phyloP scores from a whole-genome alignment of 2,329 filamentous ascomycete species.

The Triangularia verruculosa region DNA sequence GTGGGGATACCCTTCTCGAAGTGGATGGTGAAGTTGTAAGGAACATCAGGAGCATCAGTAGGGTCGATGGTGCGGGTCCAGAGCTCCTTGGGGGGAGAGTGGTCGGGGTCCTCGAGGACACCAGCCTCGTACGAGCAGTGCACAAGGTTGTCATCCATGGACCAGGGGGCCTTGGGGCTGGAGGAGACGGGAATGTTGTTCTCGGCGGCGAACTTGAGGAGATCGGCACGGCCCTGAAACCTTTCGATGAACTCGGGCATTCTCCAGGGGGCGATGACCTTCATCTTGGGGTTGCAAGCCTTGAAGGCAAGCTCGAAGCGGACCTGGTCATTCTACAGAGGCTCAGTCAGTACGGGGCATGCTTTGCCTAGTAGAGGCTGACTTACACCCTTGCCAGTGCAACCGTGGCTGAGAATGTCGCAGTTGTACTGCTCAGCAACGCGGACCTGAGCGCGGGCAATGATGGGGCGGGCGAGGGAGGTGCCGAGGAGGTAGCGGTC shows the following conservation, averaged over 20 bases:
- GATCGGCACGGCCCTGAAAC: conserved; percentile 68
- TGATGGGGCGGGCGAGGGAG: conserved; percentile 65
- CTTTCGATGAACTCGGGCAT: conserved; percentile 66
- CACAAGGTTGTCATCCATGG: conserved; percentile 61
- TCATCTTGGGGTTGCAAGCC: conserved; percentile 55
- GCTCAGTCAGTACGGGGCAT: neutral
- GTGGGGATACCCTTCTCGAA: conserved; percentile 66
- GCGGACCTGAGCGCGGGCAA: conserved; percentile 63
- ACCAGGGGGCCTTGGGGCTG: conserved; percentile 66
- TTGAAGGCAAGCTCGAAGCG: conserved; percentile 55
- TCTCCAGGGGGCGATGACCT: conserved; percentile 74
- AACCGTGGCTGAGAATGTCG: conserved; percentile 50
- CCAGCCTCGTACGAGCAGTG: conserved; percentile 81
- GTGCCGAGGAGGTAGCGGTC: conserved; percentile 53
- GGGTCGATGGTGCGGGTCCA: conserved; percentile 74
- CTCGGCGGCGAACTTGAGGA: conserved; percentile 67
- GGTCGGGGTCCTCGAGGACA: conserved; percentile 63
- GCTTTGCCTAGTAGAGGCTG: neutral
- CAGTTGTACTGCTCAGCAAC: conserved; percentile 62
- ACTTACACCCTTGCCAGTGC: conserved; percentile 56
- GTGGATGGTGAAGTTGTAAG: conserved; percentile 67
- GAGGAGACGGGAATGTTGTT: conserved; percentile 69
- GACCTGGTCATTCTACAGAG: conserved; percentile 44
- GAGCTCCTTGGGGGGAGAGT: conserved; percentile 71
- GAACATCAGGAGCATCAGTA: conserved; percentile 65